A percentile compares a stretch with the other conserved stretches of the same genome.
Conservation (phyloP, 1,284 basidiomycete species). For the Austroboletus novae-zelandiae region DNA sequence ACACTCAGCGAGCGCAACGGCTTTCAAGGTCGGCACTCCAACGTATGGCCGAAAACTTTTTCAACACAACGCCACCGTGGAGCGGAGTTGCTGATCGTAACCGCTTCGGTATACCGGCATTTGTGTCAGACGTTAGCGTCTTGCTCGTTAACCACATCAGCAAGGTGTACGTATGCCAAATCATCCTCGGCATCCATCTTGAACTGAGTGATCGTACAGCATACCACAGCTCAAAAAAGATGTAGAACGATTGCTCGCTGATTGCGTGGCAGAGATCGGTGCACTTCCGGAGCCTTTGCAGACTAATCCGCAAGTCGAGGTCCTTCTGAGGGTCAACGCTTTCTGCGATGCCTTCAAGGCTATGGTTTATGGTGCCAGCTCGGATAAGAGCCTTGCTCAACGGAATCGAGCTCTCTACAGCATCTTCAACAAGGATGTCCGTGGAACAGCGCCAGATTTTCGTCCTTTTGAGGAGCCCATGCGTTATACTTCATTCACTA, state of each 20-base stretch:
- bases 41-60: slow-evolving; percentile 43
- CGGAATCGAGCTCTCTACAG: slow-evolving; percentile 34
- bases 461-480: slow-evolving; percentile 25
- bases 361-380: slow-evolving; percentile 36
- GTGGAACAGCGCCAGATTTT: slow-evolving; percentile 42
- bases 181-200: neutral
- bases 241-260: slow-evolving; percentile 37
- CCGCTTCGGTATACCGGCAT: slow-evolving; percentile 55
- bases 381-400: slow-evolving; percentile 38
- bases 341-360: slow-evolving; percentile 43
- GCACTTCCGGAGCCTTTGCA: slow-evolving; percentile 42
- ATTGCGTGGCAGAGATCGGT: slow-evolving; percentile 37
- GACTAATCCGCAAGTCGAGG: slow-evolving; percentile 43
- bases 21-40: slow-evolving; percentile 41
- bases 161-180: slow-evolving; percentile 41
- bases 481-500: slow-evolving; percentile 5
- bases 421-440: slow-evolving; percentile 36
- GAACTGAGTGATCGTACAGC: slow-evolving; percentile 31
- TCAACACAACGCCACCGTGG: slow-evolving; percentile 53
- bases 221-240: slow-evolving; percentile 39
- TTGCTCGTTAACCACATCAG: slow-evolving; percentile 52
- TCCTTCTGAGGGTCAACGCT: slow-evolving; percentile 42
- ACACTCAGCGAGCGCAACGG: slow-evolving; percentile 45
- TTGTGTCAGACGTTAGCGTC: slow-evolving; percentile 51
- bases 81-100: slow-evolving; percentile 37